phyloP scores from a whole-genome alignment of 1,284 basidiomycete genomes.

The Tilletia indica region DNA sequence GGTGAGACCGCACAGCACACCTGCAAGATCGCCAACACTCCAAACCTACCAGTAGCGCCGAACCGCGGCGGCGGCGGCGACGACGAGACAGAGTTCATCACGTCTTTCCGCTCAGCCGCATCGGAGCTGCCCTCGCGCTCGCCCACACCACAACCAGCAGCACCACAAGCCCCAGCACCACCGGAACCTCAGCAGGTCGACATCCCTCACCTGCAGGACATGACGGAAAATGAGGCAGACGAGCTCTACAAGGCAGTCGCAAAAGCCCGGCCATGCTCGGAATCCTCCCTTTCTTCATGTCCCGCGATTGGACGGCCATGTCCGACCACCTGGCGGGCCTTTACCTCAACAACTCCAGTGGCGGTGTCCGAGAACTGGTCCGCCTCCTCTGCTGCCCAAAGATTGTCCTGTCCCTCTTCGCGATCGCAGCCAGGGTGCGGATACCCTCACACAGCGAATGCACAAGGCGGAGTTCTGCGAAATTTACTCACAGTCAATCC shows the following conservation, averaged over 20 bases:
- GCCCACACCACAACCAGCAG: too few relatives aligned
- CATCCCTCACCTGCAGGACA: too few relatives aligned
- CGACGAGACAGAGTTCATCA: too few relatives aligned
- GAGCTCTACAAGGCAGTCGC: not conserved
- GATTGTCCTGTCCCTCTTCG: not conserved
- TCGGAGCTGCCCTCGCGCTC: too few relatives aligned
- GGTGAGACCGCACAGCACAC: not conserved
- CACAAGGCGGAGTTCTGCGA: not conserved
- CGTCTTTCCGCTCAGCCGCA: too few relatives aligned
- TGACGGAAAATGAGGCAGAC: not conserved
- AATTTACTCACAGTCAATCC: too few relatives aligned
- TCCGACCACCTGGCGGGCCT: not conserved
- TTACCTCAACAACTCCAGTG: not conserved
- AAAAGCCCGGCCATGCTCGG: not conserved
- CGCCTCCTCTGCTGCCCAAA: not conserved
- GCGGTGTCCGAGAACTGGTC: not conserved
- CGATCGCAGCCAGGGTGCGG: not conserved
- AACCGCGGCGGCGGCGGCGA: too few relatives aligned
- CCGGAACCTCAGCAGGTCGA: too few relatives aligned
- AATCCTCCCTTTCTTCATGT: not conserved
- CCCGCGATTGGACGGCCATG: slow-evolving; percentile 1
- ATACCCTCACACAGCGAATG: not conserved
- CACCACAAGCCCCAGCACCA: too few relatives aligned
- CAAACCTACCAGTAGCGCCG: too few relatives aligned
- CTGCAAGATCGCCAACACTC: too few relatives aligned